These are phyloP conservation scores for Serendipita sp. DNA, from an alignment of 1,284 basidiomycete species.

Conservation along the genomic window DNA sequence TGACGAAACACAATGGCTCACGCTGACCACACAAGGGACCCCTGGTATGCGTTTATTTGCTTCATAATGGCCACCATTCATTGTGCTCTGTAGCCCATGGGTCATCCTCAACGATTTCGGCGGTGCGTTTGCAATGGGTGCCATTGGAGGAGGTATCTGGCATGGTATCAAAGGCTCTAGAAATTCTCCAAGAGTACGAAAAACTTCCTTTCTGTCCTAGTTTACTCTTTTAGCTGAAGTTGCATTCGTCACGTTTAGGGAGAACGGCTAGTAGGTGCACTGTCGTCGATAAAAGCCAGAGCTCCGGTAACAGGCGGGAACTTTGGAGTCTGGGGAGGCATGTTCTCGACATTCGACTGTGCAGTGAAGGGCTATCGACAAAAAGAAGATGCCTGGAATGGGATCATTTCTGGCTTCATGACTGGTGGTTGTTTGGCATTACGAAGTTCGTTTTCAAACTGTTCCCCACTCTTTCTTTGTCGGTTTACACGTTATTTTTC, in stretches of 20 bases:
- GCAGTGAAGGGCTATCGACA: slow-evolving; percentile 94
- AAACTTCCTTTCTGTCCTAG: not conserved
- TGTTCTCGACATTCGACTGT: slow-evolving; percentile 96
- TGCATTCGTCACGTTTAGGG: slow-evolving; percentile 37
- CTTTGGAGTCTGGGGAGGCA: slow-evolving; percentile 96
- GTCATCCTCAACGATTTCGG: slow-evolving; percentile 98
- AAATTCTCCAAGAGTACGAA: slow-evolving; percentile 81
- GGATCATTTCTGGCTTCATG: slow-evolving; percentile 95
- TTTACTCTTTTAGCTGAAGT: slow-evolving; percentile 1
- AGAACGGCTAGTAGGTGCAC: slow-evolving; percentile 83
- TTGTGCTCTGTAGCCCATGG: slow-evolving; percentile 59
- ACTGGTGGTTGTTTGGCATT: slow-evolving; percentile 93
- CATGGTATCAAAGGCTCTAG: slow-evolving; percentile 97
- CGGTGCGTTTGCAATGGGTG: slow-evolving; percentile 91
- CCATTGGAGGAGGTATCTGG: slow-evolving; percentile 94
- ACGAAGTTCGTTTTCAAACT: slow-evolving; percentile 54
- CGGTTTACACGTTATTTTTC: not conserved
- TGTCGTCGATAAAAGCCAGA: slow-evolving; percentile 95
- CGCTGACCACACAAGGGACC: slow-evolving; percentile 86
- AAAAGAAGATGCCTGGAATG: slow-evolving; percentile 99
- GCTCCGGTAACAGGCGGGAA: slow-evolving; percentile 97
- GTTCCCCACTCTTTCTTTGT: slow-evolving; percentile 17
- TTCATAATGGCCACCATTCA: not conserved
- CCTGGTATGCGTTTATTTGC: slow-evolving; percentile 44
- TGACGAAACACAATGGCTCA: slow-evolving; percentile 32